These are phyloP conservation scores for Neurospora sp. DNA, from an alignment of 495 filamentous ascomycete species.

Conservation along the genomic window DNA sequence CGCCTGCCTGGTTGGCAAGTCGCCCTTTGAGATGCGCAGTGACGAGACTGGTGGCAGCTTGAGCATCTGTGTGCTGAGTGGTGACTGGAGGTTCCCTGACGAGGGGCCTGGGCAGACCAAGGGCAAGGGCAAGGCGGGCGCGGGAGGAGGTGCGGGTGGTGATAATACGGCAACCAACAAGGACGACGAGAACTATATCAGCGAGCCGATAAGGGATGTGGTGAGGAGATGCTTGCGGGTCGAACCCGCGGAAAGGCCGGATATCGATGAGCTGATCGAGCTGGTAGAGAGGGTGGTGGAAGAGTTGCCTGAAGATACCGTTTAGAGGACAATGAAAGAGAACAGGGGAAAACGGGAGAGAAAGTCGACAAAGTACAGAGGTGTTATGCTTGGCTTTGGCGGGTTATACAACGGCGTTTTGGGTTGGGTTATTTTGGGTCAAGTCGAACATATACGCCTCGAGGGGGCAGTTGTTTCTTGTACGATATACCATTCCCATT, in stretches of 20 bases:
- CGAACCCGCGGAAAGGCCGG: conserved; percentile 84
- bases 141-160: conserved; percentile 7
- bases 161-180: conserved; percentile 4
- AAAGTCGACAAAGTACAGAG: neutral
- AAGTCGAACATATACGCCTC: neutral
- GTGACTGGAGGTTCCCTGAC: conserved; percentile 90
- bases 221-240: conserved; percentile 82
- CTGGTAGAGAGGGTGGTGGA: conserved; percentile 68
- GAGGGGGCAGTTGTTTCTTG: neutral
- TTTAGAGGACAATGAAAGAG: neutral
- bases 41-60: conserved; percentile 94
- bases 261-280: conserved; percentile 78
- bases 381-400: neutral
- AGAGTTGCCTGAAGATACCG: conserved; percentile 59
- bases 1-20: conserved; percentile 90
- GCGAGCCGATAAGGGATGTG: conserved; percentile 69
- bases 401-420: neutral
- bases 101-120: conserved; percentile 47
- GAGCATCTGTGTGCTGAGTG: conserved; percentile 81
- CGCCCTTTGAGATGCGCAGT: conserved; percentile 86
- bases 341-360: neutral
- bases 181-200: conserved; percentile 40
- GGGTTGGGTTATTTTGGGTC: neutral
- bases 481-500: neutral
- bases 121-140: conserved; percentile 43